These are phyloP conservation scores for Santalum album DNA, from an alignment of 164 flowering plant species.

Conservation along the genomic window DNA sequence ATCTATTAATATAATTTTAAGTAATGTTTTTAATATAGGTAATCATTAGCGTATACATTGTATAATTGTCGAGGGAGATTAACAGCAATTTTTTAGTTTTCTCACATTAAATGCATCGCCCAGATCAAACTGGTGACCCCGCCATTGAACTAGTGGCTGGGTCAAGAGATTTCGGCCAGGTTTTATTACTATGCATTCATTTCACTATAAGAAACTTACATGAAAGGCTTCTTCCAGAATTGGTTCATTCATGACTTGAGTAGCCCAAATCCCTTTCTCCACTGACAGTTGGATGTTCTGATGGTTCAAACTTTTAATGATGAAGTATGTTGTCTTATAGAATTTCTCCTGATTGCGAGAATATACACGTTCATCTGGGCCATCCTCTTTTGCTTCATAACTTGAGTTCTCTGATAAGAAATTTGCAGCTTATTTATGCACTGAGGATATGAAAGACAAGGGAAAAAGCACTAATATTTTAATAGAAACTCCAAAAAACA, in stretches of 20 bases:
- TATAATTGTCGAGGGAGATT: too few relatives aligned
- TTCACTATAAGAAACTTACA: slow-evolving; percentile 40
- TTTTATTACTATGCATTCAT: too few relatives aligned
- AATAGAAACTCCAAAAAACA: not conserved
- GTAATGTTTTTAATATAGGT: too few relatives aligned
- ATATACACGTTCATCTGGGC: slow-evolving; percentile 20
- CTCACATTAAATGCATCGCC: too few relatives aligned
- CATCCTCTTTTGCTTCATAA: slow-evolving; percentile 31
- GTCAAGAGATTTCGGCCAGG: too few relatives aligned
- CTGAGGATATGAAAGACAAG: too few relatives aligned
- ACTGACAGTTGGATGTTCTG: slow-evolving; percentile 70
- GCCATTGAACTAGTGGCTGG: too few relatives aligned
- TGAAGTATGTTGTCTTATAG: slow-evolving; percentile 61
- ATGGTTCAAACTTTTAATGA: slow-evolving; percentile 86
- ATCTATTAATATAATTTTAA: too few relatives aligned
- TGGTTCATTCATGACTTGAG: slow-evolving; percentile 94
- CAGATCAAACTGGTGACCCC: too few relatives aligned
- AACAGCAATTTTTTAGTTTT: too few relatives aligned
- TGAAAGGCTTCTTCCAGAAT: slow-evolving; percentile 78
- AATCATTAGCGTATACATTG: too few relatives aligned
- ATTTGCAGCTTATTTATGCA: slow-evolving; percentile 1
- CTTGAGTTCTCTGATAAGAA: slow-evolving; percentile 45
- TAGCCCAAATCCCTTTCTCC: slow-evolving; percentile 89
- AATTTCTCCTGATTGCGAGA: slow-evolving; percentile 19
- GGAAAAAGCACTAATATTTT: too few relatives aligned